Conservation (phyloP, 352 stramenopile genomes). For the Globisporangium perplexum region DNA sequence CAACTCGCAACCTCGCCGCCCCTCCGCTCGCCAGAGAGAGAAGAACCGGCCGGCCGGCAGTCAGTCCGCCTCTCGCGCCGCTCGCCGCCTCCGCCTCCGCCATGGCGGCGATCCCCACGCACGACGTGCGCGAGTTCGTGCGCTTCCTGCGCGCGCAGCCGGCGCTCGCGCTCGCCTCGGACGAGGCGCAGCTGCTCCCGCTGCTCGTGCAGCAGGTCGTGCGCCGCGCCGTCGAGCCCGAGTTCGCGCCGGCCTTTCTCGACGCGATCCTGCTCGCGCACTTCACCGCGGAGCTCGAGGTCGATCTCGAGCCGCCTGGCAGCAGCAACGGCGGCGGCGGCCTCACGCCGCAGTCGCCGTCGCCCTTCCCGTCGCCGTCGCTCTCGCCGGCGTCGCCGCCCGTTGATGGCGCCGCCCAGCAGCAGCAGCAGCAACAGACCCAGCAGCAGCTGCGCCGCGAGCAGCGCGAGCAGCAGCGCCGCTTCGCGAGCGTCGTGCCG, state of each 20-base stretch:
- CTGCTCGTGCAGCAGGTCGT: constrained; percentile 17
- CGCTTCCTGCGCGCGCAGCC: constrained; percentile 17
- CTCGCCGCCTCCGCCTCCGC: too few relatives aligned
- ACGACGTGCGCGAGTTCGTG: constrained; percentile 11
- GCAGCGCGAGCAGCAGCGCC: constrained; percentile 1
- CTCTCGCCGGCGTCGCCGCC: constrained; percentile 13
- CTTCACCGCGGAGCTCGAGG: constrained; percentile 3
- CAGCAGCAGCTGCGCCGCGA: constrained; percentile 2
- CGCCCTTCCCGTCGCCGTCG: constrained; percentile 13
- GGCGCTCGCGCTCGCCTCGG: constrained; percentile 6
- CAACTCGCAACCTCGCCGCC: too few relatives aligned
- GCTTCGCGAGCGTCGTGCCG: constrained; percentile 17
- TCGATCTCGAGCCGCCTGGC: constrained; percentile 1
- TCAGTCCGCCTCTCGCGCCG: too few relatives aligned
- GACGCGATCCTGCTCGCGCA: constrained; percentile 51
- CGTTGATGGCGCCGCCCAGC: constrained; percentile 4
- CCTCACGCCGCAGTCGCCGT: constrained; percentile 12
- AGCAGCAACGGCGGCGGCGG: constrained; percentile 10
- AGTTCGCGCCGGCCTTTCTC: constrained; percentile 26
- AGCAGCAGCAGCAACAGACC: neutral
- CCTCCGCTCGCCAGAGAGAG: too few relatives aligned
- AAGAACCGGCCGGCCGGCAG: too few relatives aligned
- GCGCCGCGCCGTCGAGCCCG: constrained; percentile 14
- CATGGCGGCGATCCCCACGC: constrained; percentile 16
- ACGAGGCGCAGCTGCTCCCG: constrained; percentile 8